A percentile compares a stretch with the other conserved stretches of the same genome.
Evolutionary conservation across 306 rosid genomes (phyloP).

Genomic region (Vigna trinervia): DNA sequence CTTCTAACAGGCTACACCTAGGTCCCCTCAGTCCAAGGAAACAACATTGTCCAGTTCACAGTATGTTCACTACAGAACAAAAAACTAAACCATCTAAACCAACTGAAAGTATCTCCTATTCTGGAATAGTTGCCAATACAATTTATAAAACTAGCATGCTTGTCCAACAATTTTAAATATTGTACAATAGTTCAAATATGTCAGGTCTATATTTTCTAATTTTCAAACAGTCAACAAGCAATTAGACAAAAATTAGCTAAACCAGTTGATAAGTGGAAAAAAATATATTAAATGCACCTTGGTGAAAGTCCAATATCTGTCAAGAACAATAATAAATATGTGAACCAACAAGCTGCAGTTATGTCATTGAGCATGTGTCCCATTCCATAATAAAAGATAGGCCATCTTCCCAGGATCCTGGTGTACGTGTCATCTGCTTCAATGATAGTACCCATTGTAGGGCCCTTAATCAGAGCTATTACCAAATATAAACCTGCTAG

Average conservation of each 20-base stretch:
- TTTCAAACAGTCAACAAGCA: slow-evolving; percentile 16
- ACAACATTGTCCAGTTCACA: background rate
- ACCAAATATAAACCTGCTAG: slow-evolving; percentile 53
- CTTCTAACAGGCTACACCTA: background rate
- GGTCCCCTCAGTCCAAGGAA: background rate
- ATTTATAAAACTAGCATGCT: background rate
- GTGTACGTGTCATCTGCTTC: slow-evolving; percentile 61
- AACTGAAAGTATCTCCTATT: background rate
- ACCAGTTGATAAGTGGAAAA: background rate
- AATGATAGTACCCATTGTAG: slow-evolving; percentile 52
- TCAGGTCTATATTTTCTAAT: background rate
- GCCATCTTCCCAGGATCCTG: slow-evolving; percentile 71
- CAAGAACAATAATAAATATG: slow-evolving; percentile 86
- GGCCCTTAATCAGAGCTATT: slow-evolving; percentile 30
- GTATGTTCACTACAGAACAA: slow-evolving; percentile 1
- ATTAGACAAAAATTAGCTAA: slow-evolving; percentile 4
- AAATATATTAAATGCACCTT: slow-evolving; percentile 54
- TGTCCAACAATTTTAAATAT: background rate
- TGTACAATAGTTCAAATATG: slow-evolving; percentile 27
- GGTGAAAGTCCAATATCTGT: slow-evolving; percentile 90
- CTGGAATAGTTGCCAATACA: slow-evolving; percentile 28
- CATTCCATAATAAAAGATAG: slow-evolving; percentile 79
- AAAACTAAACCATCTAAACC: slow-evolving; percentile 16
- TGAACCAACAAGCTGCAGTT: slow-evolving; percentile 96
- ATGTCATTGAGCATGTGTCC: slow-evolving; percentile 99